Evolutionary conservation across 495 filamentous ascomycete genomes (phyloP), one percentile per base, ranked within the genome.

Genomic region (Neurospora sp.): DNA sequence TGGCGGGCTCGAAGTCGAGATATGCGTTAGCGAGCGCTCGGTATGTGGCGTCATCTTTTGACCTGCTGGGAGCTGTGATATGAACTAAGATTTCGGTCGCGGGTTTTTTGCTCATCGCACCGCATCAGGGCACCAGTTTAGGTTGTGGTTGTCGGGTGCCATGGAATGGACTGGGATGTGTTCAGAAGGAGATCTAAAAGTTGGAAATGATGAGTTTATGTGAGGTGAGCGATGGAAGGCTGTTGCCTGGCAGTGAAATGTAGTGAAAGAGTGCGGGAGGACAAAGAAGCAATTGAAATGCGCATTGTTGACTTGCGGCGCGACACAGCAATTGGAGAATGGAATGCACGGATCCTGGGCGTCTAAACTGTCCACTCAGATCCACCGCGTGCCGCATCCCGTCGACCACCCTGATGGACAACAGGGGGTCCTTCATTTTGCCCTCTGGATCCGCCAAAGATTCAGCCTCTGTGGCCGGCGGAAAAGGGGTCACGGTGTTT

Each of bases 41-140:
- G 79, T 94, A 93, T 72, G 81, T 79, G 4, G 83, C 83, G 80
- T 94, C 92, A 73, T 93, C 89, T 53, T 75, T 76, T 38, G 79
- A 84, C 69, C 79, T 83, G 78, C 89, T 89, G 69, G 91, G 88
- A 40, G 90, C 91, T 40, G 87, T 83, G 75, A 90, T 84, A 79
- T 93, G 91, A 27, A 92, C 87, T 69, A 93, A 83, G 68, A 93
- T 89, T 81, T 93, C 90, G 17, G 82, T 79, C 41, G 83, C 78
- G 39, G 74, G 70, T 38, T 75, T 65, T 35, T 65, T 39, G 42
- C 37, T 68, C 76, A 77, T 78, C 44, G 65, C 48, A 27, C 20
- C 40, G 40, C 10, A 31, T n/a, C 44, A 68, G 65, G 22, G 16
- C 40, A 31, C 53, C 53, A 65, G 48, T 59, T 27, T 59, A 59